These are phyloP conservation scores for Houttuynia cordata DNA, from an alignment of 164 flowering plant genomes.

Conservation along the genomic window DNA sequence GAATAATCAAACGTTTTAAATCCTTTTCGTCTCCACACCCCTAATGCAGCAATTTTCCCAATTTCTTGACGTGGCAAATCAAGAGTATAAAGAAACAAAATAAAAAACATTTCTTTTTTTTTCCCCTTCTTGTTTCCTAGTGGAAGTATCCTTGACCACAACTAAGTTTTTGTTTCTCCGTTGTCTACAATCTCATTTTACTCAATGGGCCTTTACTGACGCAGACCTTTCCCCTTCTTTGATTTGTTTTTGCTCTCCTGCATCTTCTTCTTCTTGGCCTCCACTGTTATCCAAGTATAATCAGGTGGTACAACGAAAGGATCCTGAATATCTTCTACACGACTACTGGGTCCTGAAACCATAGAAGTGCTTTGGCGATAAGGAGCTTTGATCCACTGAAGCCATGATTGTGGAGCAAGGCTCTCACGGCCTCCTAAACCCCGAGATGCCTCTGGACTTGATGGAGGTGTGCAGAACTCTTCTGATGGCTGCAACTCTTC, in stretches of 20 bases:
- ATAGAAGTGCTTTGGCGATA: conserved; percentile 42
- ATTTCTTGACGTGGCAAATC: no score
- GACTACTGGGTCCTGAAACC: conserved; percentile 32
- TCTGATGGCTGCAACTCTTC: conserved; percentile 81
- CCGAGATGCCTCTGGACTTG: conserved; percentile 40
- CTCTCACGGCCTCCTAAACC: conserved; percentile 30
- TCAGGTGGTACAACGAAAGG: conserved; percentile 74
- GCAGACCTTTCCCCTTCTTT: conserved; percentile 43
- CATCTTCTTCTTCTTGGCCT: conserved; percentile 81
- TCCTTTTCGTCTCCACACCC: no score
- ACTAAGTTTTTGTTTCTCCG: no score
- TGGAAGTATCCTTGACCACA: no score
- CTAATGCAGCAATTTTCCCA: no score
- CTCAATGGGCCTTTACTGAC: conserved; percentile 3
- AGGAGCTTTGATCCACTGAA: conserved; percentile 81
- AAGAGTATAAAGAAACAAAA: no score
- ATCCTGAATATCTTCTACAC: conserved; percentile 61
- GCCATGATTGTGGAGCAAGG: conserved; percentile 56
- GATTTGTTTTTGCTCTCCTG: conserved; percentile 64
- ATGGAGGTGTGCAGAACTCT: conserved; percentile 88
- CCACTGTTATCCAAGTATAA: conserved; percentile 71
- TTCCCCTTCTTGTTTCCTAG: no score
- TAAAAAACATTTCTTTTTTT: no score
- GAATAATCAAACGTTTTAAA: no score
- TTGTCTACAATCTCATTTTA: no score